Base-by-base conservation (phyloP, 768 basidiomycete genomes). In the Pulveroboletus sp. region DNA sequence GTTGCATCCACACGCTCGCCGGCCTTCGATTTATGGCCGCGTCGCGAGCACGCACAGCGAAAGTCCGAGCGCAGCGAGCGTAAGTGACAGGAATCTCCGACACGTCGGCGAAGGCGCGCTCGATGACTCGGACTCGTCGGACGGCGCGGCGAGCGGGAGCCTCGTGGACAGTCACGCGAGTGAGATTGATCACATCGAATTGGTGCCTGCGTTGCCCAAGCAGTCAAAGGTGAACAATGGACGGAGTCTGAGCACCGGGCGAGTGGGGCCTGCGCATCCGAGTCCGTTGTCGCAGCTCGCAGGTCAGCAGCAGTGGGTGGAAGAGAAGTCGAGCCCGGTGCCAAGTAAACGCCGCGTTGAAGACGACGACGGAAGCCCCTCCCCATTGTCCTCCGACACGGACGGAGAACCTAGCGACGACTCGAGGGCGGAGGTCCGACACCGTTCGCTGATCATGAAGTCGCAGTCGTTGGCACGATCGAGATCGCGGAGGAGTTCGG, bases 81-180 rank as follows among this genome's bases (percentile, higher is more conserved):
- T 71, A 11, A 73, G 72, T 54, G 71, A 75, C 46, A 65, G 65
- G 46, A 86, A 78, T 51, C 68, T 80, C 30, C 71, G 79, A 2
- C 82, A 88, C 57, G 79, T 84, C 10, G 88, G 88, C 5, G 89
- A 89, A 59, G 86, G 88, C 26, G 85, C 83, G 1, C 67, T 91
- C 4, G 84, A 86, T 50, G 86, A 89, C 59, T 89, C 86, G 0
- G 87, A 89, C 68, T 86, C 86, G 1, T 78, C 77, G 2, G 76
- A 69, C 11, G 45, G 50, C 5, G 55, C 43, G 12, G 58, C 41
- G 36, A 55, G 62, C 27, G 65, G 62, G 27, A 55, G 57, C 8
- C 49, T 52, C 12, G 48, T 24, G 8, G 60, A 58, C n/a, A 50
- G 55, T 11, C 52, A 56, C 24, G 49, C 21, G 24, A 66, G 65